Evolutionary conservation across 345 rosid genomes (phyloP).

Genomic region (Bretschneidera sinensis): DNA sequence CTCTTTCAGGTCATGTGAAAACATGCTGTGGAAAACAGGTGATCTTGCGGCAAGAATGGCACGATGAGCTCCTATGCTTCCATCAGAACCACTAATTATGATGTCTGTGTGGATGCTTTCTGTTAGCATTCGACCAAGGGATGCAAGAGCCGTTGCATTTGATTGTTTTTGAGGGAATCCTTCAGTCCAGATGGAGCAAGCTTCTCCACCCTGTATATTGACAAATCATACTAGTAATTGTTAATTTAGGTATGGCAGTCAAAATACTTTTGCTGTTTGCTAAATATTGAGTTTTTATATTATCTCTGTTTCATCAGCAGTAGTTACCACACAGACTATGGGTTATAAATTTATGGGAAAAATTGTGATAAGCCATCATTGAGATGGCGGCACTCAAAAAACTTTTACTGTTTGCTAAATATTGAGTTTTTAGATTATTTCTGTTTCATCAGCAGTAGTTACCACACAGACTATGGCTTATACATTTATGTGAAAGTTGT

Average conservation of each 20-base stretch:
- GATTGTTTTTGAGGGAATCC: slow-evolving; percentile 44
- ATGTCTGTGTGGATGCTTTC: slow-evolving; percentile 85
- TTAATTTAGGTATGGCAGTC: slow-evolving; percentile 7
- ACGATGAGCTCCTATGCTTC: slow-evolving; percentile 86
- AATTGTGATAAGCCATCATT: too few relatives aligned
- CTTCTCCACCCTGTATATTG: slow-evolving; percentile 57
- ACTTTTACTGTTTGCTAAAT: too few relatives aligned
- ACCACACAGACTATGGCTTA: too few relatives aligned
- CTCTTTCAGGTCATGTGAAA: slow-evolving; percentile 82
- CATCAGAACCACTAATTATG: slow-evolving; percentile 61
- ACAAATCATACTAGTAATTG: background rate
- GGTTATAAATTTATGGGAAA: too few relatives aligned
- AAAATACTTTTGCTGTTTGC: background rate
- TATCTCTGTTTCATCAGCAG: background rate
- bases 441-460: too few relatives aligned
- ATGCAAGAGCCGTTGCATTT: slow-evolving; percentile 50
- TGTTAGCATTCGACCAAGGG: slow-evolving; percentile 73
- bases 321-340: background rate
- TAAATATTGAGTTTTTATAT: background rate
- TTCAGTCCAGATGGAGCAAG: slow-evolving; percentile 75
- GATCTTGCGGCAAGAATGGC: slow-evolving; percentile 90
- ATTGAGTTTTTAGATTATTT: too few relatives aligned
- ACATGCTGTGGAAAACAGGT: slow-evolving; percentile 88
- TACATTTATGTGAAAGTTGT: too few relatives aligned
- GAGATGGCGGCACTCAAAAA: too few relatives aligned